Conservation (phyloP, 208 protist species). For the Wallacemonas rigidus region DNA sequence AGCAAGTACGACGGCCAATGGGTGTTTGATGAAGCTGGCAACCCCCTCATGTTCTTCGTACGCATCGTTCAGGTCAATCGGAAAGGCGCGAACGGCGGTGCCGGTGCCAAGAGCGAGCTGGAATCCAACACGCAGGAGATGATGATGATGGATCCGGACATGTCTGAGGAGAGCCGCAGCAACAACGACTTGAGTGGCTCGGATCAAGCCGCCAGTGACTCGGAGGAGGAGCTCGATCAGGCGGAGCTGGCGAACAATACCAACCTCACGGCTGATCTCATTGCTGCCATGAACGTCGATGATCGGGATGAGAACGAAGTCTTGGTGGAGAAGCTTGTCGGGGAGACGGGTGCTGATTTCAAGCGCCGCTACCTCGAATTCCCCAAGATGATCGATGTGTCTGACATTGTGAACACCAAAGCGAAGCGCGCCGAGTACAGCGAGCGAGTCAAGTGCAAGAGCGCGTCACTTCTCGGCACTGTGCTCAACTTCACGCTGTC, state of each 20-base stretch:
- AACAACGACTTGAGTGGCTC: constrained; percentile 29
- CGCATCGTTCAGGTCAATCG: constrained; percentile 30
- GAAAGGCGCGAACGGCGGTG: constrained; percentile 18
- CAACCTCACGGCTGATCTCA: constrained; percentile 30
- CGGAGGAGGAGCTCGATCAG: constrained; percentile 20
- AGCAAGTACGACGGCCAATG: constrained; percentile 47
- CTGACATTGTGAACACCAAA: constrained; percentile 40
- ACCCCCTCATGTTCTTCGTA: constrained; percentile 39
- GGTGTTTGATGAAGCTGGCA: constrained; percentile 42
- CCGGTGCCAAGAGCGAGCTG: constrained; percentile 31
- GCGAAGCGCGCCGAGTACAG: constrained; percentile 29
- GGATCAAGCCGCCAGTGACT: constrained; percentile 20
- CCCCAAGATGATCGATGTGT: constrained; percentile 44
- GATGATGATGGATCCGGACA: constrained; percentile 37
- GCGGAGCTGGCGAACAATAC: constrained; percentile 17
- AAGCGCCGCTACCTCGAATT: constrained; percentile 43
- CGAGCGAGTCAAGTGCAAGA: constrained; percentile 45
- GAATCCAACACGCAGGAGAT: constrained; percentile 52
- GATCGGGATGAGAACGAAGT: constrained; percentile 37
- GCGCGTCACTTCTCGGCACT: constrained; percentile 30
- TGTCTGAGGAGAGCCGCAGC: constrained; percentile 21
- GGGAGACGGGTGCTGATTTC: constrained; percentile 23
- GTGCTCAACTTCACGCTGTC: constrained; percentile 43
- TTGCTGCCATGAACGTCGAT: constrained; percentile 25
- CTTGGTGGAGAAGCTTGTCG: constrained; percentile 33